Evolutionary conservation across 805 yeast genomes (phyloP).

Genomic region (Yamadazyma nakazawae): DNA sequence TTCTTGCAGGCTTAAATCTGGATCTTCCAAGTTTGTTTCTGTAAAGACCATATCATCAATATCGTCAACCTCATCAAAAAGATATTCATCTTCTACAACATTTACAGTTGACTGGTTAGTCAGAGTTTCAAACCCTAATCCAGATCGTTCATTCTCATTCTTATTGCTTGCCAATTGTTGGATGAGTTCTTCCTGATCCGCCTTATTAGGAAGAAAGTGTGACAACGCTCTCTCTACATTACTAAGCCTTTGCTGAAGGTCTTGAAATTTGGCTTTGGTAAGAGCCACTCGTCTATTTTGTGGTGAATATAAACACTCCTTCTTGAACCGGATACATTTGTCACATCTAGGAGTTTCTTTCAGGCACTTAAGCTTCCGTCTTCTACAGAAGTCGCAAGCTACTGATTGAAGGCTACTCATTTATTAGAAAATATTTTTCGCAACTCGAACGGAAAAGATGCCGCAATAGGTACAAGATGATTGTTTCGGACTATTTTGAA

Average conservation of each 20-base stretch:
- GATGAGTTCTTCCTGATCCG: background rate
- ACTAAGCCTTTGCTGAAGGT: constrained; percentile 7
- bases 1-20: background rate
- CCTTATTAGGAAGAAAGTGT: background rate
- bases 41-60: constrained; percentile 7
- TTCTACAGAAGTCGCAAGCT: constrained; percentile 15
- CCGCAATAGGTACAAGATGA: background rate
- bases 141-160: background rate
- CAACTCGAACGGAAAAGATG: background rate
- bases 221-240: background rate
- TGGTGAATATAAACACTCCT: constrained; percentile 13
- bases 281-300: constrained; percentile 4
- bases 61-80: constrained; percentile 5
- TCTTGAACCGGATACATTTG: constrained; percentile 8
- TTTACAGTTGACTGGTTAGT: background rate
- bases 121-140: background rate
- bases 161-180: background rate
- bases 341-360: constrained; percentile 8
- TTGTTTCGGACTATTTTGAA: too few species aligned
- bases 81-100: constrained; percentile 5
- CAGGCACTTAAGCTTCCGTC: constrained; percentile 14
- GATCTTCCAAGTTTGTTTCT: constrained; percentile 1
- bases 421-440: background rate
- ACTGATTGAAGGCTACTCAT: constrained; percentile 7
- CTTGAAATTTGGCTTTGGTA: constrained; percentile 10